Evolutionary conservation across 2,329 filamentous ascomycete species (phyloP).

Genomic region (Epicoccum sorghinum): DNA sequence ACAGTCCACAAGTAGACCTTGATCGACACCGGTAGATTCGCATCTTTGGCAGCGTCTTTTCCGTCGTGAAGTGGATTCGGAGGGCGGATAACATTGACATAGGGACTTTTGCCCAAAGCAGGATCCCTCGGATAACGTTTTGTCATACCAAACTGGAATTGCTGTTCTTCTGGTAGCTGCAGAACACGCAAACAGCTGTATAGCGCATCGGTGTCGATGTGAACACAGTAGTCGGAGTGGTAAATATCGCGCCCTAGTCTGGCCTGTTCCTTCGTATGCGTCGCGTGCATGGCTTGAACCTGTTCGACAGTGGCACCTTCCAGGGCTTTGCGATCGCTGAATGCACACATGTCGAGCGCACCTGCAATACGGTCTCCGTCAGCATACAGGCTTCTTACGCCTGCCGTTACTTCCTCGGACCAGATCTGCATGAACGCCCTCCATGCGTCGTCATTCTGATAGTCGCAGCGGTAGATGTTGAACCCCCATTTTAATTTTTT

Average conservation of each 20-base stretch:
- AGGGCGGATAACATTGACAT: conserved; percentile 7
- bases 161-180: conserved; percentile 4
- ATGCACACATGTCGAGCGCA: conserved; percentile 2
- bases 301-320: conserved; percentile 1
- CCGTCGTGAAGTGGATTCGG: not conserved
- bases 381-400: not conserved
- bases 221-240: not conserved
- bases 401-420: not conserved
- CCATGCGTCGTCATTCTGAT: not conserved
- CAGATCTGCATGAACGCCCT: not conserved
- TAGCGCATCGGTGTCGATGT: conserved; percentile 1
- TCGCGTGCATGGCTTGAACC: conserved; percentile 5
- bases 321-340: not conserved
- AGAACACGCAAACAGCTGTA: conserved; percentile 3
- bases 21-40: not conserved
- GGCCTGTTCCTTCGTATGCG: conserved; percentile 2
- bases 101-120: conserved; percentile 1
- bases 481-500: conserved; percentile 1
- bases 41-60: not conserved
- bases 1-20: conserved; percentile 3
- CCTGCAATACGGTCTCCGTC: conserved; percentile 4
- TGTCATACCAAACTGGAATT: conserved; percentile 3
- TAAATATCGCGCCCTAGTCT: not conserved
- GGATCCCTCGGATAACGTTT: conserved; percentile 1
- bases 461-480: conserved; percentile 2